phyloP scores from a whole-genome alignment of 306 rosid species.

The Acmispon strigosus region DNA sequence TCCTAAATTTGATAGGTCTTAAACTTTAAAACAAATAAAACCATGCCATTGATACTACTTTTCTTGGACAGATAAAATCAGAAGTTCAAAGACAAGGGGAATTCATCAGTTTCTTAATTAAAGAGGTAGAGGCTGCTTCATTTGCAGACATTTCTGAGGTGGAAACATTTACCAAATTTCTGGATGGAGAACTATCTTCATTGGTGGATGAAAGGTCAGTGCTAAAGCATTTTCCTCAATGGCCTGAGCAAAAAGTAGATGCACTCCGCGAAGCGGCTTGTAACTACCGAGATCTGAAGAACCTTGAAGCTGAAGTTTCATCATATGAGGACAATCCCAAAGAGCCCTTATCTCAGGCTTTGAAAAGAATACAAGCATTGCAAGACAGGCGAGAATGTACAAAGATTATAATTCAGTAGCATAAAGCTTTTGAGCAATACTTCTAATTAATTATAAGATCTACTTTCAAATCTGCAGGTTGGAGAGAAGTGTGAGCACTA shows the following conservation, averaged over 20 bases:
- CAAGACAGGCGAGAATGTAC: constrained; percentile 98
- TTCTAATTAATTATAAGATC: background rate
- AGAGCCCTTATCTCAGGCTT: constrained; percentile 45
- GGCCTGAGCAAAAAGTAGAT: constrained; percentile 94
- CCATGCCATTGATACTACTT: background rate
- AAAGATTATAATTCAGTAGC: constrained; percentile 4
- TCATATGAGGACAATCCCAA: constrained; percentile 56
- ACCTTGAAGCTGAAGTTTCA: constrained; percentile 54
- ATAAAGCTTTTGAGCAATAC: background rate
- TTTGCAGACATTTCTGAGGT: constrained; percentile 53
- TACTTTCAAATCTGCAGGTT: constrained; percentile 41
- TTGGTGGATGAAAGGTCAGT: constrained; percentile 87
- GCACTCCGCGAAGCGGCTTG: constrained; percentile 81
- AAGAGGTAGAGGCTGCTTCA: constrained; percentile 55
- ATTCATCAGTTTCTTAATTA: constrained; percentile 50
- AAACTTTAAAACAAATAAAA: background rate
- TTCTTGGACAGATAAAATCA: constrained; percentile 60
- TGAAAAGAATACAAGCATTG: constrained; percentile 67
- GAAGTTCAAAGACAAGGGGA: constrained; percentile 79
- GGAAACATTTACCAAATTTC: constrained; percentile 72
- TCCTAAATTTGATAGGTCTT: background rate
- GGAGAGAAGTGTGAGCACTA: constrained; percentile 59
- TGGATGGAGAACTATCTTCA: constrained; percentile 66
- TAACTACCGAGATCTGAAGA: constrained; percentile 66
- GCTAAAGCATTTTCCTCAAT: constrained; percentile 67